Base-by-base conservation (phyloP, 441 rosid genomes). In the Macaranga tanarius region DNA sequence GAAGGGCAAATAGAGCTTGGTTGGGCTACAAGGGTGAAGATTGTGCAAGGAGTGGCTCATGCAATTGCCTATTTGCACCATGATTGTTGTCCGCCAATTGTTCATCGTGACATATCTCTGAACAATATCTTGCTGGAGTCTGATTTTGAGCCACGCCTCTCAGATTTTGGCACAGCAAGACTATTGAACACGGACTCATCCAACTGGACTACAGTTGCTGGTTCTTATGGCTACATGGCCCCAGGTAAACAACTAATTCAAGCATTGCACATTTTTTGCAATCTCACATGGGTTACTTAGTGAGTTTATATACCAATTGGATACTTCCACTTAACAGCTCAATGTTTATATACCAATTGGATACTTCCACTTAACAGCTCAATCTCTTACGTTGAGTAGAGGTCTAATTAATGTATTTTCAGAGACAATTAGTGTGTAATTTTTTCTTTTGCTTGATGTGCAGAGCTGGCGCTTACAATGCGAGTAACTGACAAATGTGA, bases 191-290 rank as follows among this genome's bases (percentile, higher is more conserved):
- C 82, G 2, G 73, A 77, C 74, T 60, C 88, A n/a, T 84, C 90
- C 23, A 88, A 81, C 74, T 88, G 95, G 89, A 87, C 94, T 8
- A 10, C 77, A 0, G 82, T 79, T 34, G 92, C 80, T 0, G 92
- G 90, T 12, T 86, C 92, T 25, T 89, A 83, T 73, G 92, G 92
- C 65, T 85, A 89, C 78, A 86, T 87, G 85, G 92, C 94, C 76
- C 92, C 89, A n/a, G 93, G 91, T 88, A 84, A 78, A 67, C 56
- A 22, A 54, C 10, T 11, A 59, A 10, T 54, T 57, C 20, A 4
- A 4, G 8, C 58, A 10, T 2, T 76, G 40, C 31, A 48, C 20
- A 62, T 38, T 62, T 67, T 38, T 34, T 16, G 16, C 40, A 10
- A 25, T n/a, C n/a, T n/a, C n/a, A n/a, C n/a, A n/a, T n/a, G n/a